These are phyloP conservation scores for Yamadazyma laniorum DNA, from an alignment of 805 yeast genomes.

Conservation along the genomic window DNA sequence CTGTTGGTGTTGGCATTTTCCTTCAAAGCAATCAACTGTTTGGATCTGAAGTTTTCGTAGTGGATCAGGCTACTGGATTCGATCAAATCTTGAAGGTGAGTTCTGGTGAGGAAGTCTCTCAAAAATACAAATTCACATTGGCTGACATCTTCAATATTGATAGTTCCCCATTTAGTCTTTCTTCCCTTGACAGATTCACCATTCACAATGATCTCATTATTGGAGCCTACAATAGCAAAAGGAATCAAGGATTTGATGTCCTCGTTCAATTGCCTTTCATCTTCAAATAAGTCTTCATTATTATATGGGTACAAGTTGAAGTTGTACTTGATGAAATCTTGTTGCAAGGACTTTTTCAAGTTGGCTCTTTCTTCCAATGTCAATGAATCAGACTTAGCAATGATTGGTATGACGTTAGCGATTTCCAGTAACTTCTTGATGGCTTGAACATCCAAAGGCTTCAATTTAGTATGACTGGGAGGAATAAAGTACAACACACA, in stretches of 20 bases:
- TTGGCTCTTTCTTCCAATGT: conserved; percentile 80
- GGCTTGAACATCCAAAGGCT: conserved; percentile 77
- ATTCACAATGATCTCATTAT: conserved; percentile 66
- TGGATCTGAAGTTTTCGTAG: conserved; percentile 90
- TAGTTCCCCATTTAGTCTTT: conserved; percentile 89
- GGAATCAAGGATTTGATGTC: conserved; percentile 78
- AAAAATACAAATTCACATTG: conserved; percentile 96
- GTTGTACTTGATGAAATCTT: conserved; percentile 69
- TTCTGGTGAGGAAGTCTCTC: conserved; percentile 90
- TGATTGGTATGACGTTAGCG: conserved; percentile 91
- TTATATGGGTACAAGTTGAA: conserved; percentile 86
- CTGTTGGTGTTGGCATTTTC: conserved; percentile 65
- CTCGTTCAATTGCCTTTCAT: conserved; percentile 68
- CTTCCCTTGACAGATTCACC: conserved; percentile 87
- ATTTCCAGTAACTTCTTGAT: conserved; percentile 83
- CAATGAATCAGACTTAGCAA: conserved; percentile 89
- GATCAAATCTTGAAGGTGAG: conserved; percentile 92
- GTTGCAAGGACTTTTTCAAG: conserved; percentile 74
- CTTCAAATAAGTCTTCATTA: conserved; percentile 62
- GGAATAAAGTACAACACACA: conserved; percentile 88
- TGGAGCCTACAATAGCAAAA: conserved; percentile 93
- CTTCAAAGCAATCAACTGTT: conserved; percentile 89
- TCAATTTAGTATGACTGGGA: conserved; percentile 85
- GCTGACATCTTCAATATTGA: conserved; percentile 88
- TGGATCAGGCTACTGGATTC: conserved; percentile 87